Evolutionary conservation across 2,329 filamentous ascomycete genomes (phyloP).

Genomic region (Sarocladium oryzae): DNA sequence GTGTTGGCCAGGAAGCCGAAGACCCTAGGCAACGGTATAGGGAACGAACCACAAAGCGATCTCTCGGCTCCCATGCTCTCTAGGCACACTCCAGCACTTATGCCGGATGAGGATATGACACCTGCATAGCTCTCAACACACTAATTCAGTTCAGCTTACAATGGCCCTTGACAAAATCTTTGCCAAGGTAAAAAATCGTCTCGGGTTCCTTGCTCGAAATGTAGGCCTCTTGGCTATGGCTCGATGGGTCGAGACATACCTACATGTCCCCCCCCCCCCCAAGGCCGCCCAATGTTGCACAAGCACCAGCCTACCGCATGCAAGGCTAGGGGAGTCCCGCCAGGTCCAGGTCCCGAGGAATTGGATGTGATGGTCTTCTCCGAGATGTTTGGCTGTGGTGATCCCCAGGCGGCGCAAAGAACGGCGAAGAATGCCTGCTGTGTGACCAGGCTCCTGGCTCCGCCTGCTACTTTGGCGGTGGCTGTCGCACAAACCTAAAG

Average conservation of each 20-base stretch:
- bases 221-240: neutral
- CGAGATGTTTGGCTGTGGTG: conserved; percentile 5
- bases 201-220: neutral
- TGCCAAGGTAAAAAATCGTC: neutral
- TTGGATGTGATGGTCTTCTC: conserved; percentile 7
- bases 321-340: neutral
- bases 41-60: too few species aligned
- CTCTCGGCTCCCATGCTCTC: too few species aligned
- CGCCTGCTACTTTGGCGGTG: conserved; percentile 6
- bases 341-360: conserved; percentile 1
- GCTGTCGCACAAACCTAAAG: neutral
- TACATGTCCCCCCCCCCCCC: neutral
- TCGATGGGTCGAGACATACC: neutral
- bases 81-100: too few species aligned
- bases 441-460: neutral
- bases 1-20: too few species aligned
- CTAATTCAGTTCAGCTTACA: too few species aligned
- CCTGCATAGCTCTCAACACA: too few species aligned
- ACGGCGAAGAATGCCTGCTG: neutral
- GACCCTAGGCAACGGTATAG: too few species aligned
- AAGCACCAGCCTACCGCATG: neutral
- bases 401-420: neutral
- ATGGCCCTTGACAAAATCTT: too few species aligned
- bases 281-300: neutral
- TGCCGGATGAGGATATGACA: too few species aligned